Base-by-base conservation (phyloP, 2,329 filamentous ascomycete genomes). In the Graphilbum sp. region DNA sequence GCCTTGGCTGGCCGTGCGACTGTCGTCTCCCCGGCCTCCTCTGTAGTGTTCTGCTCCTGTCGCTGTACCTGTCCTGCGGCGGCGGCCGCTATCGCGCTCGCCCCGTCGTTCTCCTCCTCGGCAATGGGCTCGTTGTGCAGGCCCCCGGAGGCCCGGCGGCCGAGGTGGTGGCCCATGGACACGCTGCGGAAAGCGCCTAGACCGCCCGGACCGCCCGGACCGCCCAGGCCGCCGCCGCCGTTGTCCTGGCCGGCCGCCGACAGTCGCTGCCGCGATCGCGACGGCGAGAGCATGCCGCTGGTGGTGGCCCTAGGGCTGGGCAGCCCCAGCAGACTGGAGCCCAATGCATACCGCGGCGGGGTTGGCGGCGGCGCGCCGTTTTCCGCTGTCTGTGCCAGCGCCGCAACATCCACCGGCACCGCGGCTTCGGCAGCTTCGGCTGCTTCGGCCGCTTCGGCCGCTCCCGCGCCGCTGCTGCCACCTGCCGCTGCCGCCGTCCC, bases 371-470 rank as follows among this genome's bases (percentile, higher is more conserved):
- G 64, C 2, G 60, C 52, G 11, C 63, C 69, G 35, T 61, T 66
- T 25, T 64, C 57, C 2, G 73, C 64, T 15, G 77, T 79, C 53
- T 79, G 73, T 45, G 78, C 67, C 24, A 85, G 63, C 43, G 75
- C 73, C 11, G 69, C 60, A 1, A 84, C 54, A 41, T 79, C 62
- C 16, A 85, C 65, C 2, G 79, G 79, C 3, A 63, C 72, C 16
- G 71, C 57, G 5, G 57, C 50, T 49, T 86, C 77, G 35, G 59
- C 49, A 9, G 37, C 34, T 9, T 38, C 21, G 5, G 5, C 37
- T 17, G 45, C 34, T 13, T 47, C 45, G 9, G 34, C 15, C 19
- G 7, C 18, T 16, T 38, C 16, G n/a, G 3, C n/a, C 13, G n/a
- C n/a, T n/a, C n/a, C n/a, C n/a, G n/a, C n/a, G n/a, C n/a, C n/a